Percentiles rank a stretch among this genome's conserved stretches.
Conservation (phyloP, 768 basidiomycete genomes). For the Leucocoprinus birnbaumii region DNA sequence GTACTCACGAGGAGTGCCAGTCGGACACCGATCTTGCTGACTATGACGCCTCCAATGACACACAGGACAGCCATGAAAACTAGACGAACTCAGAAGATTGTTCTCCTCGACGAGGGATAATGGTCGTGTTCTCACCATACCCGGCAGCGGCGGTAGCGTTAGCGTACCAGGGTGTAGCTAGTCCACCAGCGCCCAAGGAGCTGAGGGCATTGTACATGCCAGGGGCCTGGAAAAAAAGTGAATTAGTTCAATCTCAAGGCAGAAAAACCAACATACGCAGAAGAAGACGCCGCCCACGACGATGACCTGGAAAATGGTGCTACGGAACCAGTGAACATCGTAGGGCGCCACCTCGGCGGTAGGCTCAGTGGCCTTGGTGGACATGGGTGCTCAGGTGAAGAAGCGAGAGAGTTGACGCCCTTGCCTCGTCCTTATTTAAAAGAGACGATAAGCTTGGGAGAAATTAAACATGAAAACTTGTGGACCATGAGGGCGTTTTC, state of each 20-base stretch:
- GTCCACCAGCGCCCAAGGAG: conserved; percentile 27
- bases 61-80: conserved; percentile 30
- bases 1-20: conserved; percentile 20
- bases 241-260: not conserved
- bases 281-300: conserved; percentile 31
- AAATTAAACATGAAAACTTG: too few relatives aligned
- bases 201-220: conserved; percentile 32
- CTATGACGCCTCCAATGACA: conserved; percentile 27
- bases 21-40: conserved; percentile 29
- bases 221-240: conserved; percentile 20
- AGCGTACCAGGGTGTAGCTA: conserved; percentile 30
- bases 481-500: too few relatives aligned
- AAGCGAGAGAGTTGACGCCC: not conserved
- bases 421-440: too few relatives aligned
- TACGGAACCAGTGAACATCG: conserved; percentile 28
- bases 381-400: not conserved
- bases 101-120: too few relatives aligned
- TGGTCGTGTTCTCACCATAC: conserved; percentile 22
- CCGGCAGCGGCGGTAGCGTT: conserved; percentile 29
- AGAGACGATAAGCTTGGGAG: too few relatives aligned
- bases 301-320: conserved; percentile 27
- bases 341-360: conserved; percentile 1
- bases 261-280: conserved; percentile 17
- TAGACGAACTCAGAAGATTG: conserved; percentile 1
- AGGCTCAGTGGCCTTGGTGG: not conserved